Evolutionary conservation across 306 rosid genomes (phyloP).

Genomic region (Cotoneaster glaucophyllus): DNA sequence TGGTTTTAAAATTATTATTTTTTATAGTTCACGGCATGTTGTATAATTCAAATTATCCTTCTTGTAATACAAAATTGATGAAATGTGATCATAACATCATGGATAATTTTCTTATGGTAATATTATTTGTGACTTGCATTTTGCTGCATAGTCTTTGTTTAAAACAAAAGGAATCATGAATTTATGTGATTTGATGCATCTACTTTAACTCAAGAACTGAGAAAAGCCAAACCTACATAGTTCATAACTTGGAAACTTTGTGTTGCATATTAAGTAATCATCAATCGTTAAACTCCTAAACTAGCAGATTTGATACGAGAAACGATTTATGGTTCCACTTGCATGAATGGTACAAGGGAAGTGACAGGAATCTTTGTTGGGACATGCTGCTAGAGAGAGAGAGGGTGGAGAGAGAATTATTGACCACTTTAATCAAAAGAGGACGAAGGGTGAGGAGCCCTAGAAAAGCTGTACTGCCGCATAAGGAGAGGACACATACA

Average conservation of each 20-base stretch:
- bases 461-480: conserved; percentile 30
- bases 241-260: background rate
- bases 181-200: background rate
- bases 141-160: background rate
- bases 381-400: background rate
- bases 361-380: background rate
- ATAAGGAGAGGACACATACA: conserved; percentile 59
- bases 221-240: background rate
- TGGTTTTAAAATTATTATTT: background rate
- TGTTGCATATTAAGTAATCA: background rate
- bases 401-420: conserved; percentile 15
- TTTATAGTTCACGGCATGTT: no score
- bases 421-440: conserved; percentile 12
- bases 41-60: background rate
- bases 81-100: background rate
- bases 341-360: background rate
- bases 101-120: background rate
- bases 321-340: background rate
- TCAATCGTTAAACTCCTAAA: background rate
- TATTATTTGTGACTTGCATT: background rate
- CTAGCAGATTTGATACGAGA: background rate
- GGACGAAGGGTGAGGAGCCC: conserved; percentile 14
- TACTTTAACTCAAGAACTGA: background rate
- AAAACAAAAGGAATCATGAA: background rate
- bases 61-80: background rate